Base-by-base conservation (phyloP, 2,329 filamentous ascomycete species). In the Ophiostoma sp. region DNA sequence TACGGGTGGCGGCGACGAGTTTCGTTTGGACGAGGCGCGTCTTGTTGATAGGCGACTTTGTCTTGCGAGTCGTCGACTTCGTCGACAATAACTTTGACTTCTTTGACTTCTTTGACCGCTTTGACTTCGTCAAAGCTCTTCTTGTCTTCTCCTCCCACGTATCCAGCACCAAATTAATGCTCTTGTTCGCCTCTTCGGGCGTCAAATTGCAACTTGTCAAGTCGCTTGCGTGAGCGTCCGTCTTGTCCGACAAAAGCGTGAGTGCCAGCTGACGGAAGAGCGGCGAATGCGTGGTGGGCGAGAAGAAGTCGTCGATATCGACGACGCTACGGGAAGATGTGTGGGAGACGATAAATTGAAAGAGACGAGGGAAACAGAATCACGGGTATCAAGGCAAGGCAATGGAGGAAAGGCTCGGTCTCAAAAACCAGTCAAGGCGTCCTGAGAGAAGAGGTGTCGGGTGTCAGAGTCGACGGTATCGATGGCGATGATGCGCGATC, bases 261-360 rank as follows among this genome's bases (percentile, higher is more conserved):
- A 84, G 83, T 69, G 84, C 84, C 79, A 88, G 84, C 80, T 88
- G 87, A 81, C 91, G 84, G 82, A 92, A 91, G 78, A 92, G 87
- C 83, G 89, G 89, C 77, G 90, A 92, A 90, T 92, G 90, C 90
- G 90, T 86, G 80, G 90, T 91, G 87, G 87, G 80, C 88, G 88
- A 83, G 82, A 78, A 80, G 25, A 79, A 77, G 50, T 72, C 69
- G 77, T 71, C 75, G 74, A 28, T 4, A 36, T 19, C 8, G 55
- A 59, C 55, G 55, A 33, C 55, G 33, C 25, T 33, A 59, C 55
- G 55, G 52, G 52, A 12, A 48, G 33, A 6, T 48, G 45, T 15
- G 45, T 48, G 42, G 9, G 12, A 17, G 12, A 48, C 11, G 15
- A 12, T 12, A 15, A 48, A 48, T 15, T 17, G 50, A 55, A 55